phyloP scores from a whole-genome alignment of 192 early-diverging fungal genomes.

The Chytriomyces hyalinus region DNA sequence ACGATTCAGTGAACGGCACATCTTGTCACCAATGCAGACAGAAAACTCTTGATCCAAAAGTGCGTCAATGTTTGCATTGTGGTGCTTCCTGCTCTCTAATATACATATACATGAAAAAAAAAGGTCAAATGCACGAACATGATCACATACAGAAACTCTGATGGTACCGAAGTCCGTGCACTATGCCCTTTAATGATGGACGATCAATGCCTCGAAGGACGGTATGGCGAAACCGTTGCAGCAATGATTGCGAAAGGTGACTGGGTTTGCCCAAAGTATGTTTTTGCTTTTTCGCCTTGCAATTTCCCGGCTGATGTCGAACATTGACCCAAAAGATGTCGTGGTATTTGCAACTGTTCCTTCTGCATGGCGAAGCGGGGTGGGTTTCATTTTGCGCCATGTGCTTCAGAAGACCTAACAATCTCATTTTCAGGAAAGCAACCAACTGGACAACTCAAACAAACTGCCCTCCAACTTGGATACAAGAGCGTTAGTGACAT shows the following conservation, averaged over 20 bases:
- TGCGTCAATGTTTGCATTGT: not conserved
- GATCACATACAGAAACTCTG: not conserved
- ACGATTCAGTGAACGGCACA: slow-evolving; percentile 37
- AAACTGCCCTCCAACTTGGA: slow-evolving; percentile 26
- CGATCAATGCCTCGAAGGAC: slow-evolving; percentile 24
- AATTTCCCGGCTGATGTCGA: not conserved
- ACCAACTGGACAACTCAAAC: slow-evolving; percentile 35
- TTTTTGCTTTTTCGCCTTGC: not conserved
- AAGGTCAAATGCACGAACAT: slow-evolving; percentile 36
- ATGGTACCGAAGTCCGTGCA: slow-evolving; percentile 3
- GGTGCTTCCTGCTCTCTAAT: not conserved
- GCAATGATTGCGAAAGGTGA: slow-evolving; percentile 1
- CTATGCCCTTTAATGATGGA: slow-evolving; percentile 33
- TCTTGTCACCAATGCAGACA: slow-evolving; percentile 38
- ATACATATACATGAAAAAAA: not conserved
- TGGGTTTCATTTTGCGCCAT: not conserved
- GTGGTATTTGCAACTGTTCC: slow-evolving; percentile 39
- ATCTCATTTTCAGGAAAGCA: slow-evolving; percentile 14
- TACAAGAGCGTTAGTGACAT: slow-evolving; percentile 33
- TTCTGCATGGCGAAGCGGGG: slow-evolving; percentile 39
- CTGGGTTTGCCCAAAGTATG: slow-evolving; percentile 36
- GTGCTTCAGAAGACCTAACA: not conserved
- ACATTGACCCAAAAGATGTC: slow-evolving; percentile 12
- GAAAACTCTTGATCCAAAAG: slow-evolving; percentile 36
- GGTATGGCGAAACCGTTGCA: slow-evolving; percentile 30